Percentiles rank a stretch among this genome's conserved stretches.
Conservation (phyloP, 1,284 basidiomycete species). For the Sanghuangporus sanghuang region DNA sequence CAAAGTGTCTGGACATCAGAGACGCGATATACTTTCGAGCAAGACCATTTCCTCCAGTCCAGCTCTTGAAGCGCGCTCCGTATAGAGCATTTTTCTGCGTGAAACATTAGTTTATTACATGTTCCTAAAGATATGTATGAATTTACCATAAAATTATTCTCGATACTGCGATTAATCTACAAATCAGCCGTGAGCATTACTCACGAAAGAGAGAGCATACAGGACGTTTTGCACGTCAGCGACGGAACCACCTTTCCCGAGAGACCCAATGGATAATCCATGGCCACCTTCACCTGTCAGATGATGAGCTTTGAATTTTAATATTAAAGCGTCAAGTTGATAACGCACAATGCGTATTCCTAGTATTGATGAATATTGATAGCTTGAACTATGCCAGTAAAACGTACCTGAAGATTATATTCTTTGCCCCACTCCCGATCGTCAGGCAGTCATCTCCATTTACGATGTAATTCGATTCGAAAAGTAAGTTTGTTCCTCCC, state of each 20-base stretch:
- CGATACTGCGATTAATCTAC: conserved; percentile 35
- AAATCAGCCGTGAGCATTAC: not conserved
- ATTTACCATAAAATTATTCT: conserved; percentile 48
- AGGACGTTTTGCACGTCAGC: conserved; percentile 51
- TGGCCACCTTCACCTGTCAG: conserved; percentile 44
- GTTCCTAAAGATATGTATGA: not conserved
- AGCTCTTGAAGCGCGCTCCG: conserved; percentile 64
- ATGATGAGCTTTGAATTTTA: not conserved
- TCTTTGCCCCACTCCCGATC: conserved; percentile 50
- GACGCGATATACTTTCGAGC: conserved; percentile 44
- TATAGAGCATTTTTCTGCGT: conserved; percentile 46
- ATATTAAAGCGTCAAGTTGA: not conserved
- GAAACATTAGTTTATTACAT: not conserved
- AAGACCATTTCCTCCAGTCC: conserved; percentile 56
- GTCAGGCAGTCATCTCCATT: conserved; percentile 63
- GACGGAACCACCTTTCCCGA: conserved; percentile 46
- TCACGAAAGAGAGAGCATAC: conserved; percentile 28
- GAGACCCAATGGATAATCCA: conserved; percentile 55
- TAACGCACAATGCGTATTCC: conserved; percentile 40
- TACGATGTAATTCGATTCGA: conserved; percentile 51
- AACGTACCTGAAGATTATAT: conserved; percentile 47
- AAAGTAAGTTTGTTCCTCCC: conserved; percentile 49
- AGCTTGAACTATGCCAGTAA: not conserved
- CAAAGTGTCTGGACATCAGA: not conserved
- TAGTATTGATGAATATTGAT: conserved; percentile 19